Base-by-base conservation (phyloP, 1,284 basidiomycete species). In the Sanguinoderma infundibulare region DNA sequence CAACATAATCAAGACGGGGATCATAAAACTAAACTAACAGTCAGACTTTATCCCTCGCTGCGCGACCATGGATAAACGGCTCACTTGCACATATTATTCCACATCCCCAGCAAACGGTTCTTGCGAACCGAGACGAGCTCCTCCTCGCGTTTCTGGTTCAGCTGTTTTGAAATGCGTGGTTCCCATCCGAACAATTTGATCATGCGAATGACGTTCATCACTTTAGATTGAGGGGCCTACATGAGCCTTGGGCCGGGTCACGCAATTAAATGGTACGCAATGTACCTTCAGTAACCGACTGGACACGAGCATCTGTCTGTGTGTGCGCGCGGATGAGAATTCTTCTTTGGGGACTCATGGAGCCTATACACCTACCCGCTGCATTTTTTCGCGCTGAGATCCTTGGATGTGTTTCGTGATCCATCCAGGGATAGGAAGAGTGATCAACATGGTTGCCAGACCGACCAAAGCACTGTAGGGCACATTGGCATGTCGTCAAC, bases 1-100 rank as follows among this genome's bases (percentile, higher is more conserved):
- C 38, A 87, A 70, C 83, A 92, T 92, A 15, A 85, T 86, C 38
- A 87, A 64, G 3, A 89, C 75, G 0, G 91, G 89, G 38, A 92
- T 83, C 40, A 86, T 53, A 63, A 80, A 84, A 72, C 87, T 90
- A 62, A 22, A 26, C n/a, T 6, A 5, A 6, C 12, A n/a, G 10
- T 5, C 5, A 15, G 24, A 15, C 5, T 5, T 5, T 6, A 34
- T 24, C 17, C 22, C 12, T 14, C 14, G 24, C 20, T 14, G 0
- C 24, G 14, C 4, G 4, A 26, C 2, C 24, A 22, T 3, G 14
- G 15, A 24, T 15, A 6, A 26, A 14, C 14, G 1, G 26, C 53
- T 42, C 38, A 68, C 67, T 68, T 66, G 54, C 49, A 54, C n/a
- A 61, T 36, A 17, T 56, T 55, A 26, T 55, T 55, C 17, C 49